Evolutionary conservation across 352 stramenopile species (phyloP).

Genomic region (Phytopythium kandeliae): DNA sequence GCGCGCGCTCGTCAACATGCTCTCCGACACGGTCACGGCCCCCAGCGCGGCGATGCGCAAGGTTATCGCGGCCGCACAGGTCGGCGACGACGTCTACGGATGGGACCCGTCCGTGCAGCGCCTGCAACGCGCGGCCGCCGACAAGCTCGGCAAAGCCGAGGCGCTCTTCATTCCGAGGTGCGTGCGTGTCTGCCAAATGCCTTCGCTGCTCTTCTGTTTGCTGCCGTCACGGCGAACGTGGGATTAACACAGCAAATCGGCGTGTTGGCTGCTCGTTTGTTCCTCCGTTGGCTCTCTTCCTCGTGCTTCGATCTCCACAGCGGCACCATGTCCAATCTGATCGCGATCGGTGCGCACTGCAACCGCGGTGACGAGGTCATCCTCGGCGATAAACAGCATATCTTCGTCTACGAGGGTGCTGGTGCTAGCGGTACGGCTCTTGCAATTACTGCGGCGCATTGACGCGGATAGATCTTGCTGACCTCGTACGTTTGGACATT

Average conservation of each 20-base stretch:
- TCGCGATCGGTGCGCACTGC: slow-evolving; percentile 89
- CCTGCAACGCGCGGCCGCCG: slow-evolving; percentile 83
- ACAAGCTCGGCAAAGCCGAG: slow-evolving; percentile 90
- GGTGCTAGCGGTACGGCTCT: slow-evolving; percentile 48
- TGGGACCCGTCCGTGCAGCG: slow-evolving; percentile 90
- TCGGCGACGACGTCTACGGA: slow-evolving; percentile 58
- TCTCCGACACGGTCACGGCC: slow-evolving; percentile 96
- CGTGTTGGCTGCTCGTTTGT: neutral
- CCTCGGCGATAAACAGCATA: slow-evolving; percentile 89
- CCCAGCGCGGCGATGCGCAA: slow-evolving; percentile 91
- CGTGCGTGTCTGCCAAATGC: slow-evolving; percentile 4
- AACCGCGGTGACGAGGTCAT: slow-evolving; percentile 89
- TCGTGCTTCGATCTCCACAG: slow-evolving; percentile 11
- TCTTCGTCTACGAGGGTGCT: slow-evolving; percentile 93
- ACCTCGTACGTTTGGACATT: neutral
- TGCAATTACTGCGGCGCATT: neutral
- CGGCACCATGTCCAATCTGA: slow-evolving; percentile 96
- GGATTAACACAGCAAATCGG: too few relatives aligned
- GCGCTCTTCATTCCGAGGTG: slow-evolving; percentile 92
- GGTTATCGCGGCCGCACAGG: slow-evolving; percentile 68
- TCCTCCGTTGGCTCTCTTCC: too few relatives aligned
- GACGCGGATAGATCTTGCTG: neutral
- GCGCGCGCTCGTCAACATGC: slow-evolving; percentile 82
- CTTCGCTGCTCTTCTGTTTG: too few relatives aligned
- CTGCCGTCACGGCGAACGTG: too few relatives aligned